Conservation (phyloP, 2,329 filamentous ascomycete genomes). For the Aspergillus fructus region DNA sequence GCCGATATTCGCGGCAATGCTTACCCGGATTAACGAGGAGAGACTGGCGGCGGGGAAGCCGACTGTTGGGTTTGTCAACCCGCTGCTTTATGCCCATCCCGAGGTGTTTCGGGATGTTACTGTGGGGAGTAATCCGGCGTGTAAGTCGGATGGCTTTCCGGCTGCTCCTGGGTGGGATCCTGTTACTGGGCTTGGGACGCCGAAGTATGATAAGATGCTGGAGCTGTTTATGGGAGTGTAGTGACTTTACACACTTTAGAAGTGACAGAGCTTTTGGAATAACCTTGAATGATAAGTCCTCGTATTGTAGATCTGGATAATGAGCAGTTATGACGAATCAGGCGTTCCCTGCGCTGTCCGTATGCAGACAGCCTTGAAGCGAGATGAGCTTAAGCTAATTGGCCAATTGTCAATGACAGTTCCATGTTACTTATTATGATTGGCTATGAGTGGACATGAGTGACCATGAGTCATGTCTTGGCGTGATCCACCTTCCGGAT, state of each 20-base stretch:
- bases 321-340: no score
- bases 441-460: neutral
- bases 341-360: no score
- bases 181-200: slow-evolving; percentile 32
- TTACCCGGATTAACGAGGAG: slow-evolving; percentile 48
- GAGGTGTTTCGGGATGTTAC: slow-evolving; percentile 44
- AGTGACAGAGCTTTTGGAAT: no score
- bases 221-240: slow-evolving; percentile 23
- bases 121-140: slow-evolving; percentile 35
- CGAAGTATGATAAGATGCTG: slow-evolving; percentile 31
- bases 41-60: slow-evolving; percentile 47
- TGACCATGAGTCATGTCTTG: slow-evolving; percentile 4
- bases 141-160: slow-evolving; percentile 27
- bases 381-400: no score
- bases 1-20: slow-evolving; percentile 2
- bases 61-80: slow-evolving; percentile 54
- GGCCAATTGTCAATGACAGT: no score
- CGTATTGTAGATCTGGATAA: no score
- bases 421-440: neutral
- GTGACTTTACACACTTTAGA: neutral
- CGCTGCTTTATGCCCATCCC: slow-evolving; percentile 38
- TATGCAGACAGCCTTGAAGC: no score
- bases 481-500: neutral
- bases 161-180: slow-evolving; percentile 33
- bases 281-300: no score